Evolutionary conservation across 306 rosid genomes (phyloP), one percentile per base, ranked within the genome.

Genomic region (Prunus mira): DNA sequence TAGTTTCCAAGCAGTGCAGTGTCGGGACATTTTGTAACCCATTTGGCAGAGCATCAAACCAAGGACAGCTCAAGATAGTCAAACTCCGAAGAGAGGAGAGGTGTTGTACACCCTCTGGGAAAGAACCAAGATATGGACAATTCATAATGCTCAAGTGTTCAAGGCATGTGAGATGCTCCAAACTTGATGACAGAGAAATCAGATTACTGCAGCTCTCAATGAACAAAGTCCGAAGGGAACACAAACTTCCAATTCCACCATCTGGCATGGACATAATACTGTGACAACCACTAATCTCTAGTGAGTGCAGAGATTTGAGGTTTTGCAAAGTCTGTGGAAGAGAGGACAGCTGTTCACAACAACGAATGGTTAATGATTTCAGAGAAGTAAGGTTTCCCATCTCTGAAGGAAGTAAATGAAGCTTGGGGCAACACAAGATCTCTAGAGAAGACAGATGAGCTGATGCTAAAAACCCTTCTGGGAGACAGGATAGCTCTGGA

Each of bases 161-260:
- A 56, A 67, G 80, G 17, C 27, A 76, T 12, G 57, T 43, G 45
- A 67, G 80, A n/a, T 14, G 12, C 38, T 24, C 65, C 43, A 76
- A 52, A 18, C 56, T 62, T 11, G 69, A 65, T 9, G 79, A 76
- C 19, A 76, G 3, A 5, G 74, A 76, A 18, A 46, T 52, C 32
- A 67, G 30, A 3, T 55, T 67, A 28, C 19, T 67, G 57, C 74
- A 76, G 60, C 19, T 76, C 34, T 76, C 74, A 19, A 56, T 76
- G 18, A 74, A 67, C 74, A 76, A 54, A 67, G 74, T 49, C 67
- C 47, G 67, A 67, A 76, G 74, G 54, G 18, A 67, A 47, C 49
- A 41, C 22, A 43, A 55, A 24, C 67, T 50, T 56, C 56, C 41
- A 20, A 38, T 56, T 25, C 51, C 56, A 55, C 19, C 41, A 63